Evolutionary conservation across 228 moss, liverwort and hornwort genomes (phyloP), one percentile per base, ranked within the genome.

Genomic region (Sphagnum fallax): DNA sequence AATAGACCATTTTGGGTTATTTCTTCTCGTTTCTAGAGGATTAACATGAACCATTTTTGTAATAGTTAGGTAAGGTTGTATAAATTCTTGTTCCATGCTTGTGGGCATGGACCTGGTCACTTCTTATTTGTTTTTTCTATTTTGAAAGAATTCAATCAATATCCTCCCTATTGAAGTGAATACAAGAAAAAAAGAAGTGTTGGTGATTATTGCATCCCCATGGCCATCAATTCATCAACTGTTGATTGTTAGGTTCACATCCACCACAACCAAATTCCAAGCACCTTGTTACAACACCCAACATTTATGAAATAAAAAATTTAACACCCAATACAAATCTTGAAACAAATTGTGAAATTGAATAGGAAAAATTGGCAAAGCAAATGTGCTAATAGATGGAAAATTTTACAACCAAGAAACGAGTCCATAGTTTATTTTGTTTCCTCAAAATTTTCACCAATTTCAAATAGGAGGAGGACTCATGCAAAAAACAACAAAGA

Each of bases 401-500:
- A 48, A 5, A 16, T 51, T 16, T 5, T 62, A 48, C 9, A 4
- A 62, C n/a, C 67, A 18, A 2, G 16, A 7, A 4, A 0, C 9
- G 0, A 15, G 49, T 16, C 10, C 8, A 52, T 6, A 50, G 10
- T 71, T 52, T 5, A 2, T 7, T 47, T 0, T 10, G 6, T 49
- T 50, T 18, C 8, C 52, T 13, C 48, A 57, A 66, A 16, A 4
- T 16, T 47, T 9, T 16, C 9, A 10, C 16, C 9, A 8, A 61
- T 50, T 12, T 6, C 62, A 47, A 8, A 69, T 52, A 72, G 61
- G 63, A 75, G 69, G 0, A 0, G 59, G 57, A 64, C 65, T 51
- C 70, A 75, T 67, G 52, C 73, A 89, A 82, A 10, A 88, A 76
- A 67, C 85, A 88, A 67, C 70, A 63, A 66, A 92, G 70, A 11